A percentile compares a stretch with the other conserved stretches of the same genome.
phyloP scores from a whole-genome alignment of 2,329 filamentous ascomycete species.

The Purpureocillium lavendulum region DNA sequence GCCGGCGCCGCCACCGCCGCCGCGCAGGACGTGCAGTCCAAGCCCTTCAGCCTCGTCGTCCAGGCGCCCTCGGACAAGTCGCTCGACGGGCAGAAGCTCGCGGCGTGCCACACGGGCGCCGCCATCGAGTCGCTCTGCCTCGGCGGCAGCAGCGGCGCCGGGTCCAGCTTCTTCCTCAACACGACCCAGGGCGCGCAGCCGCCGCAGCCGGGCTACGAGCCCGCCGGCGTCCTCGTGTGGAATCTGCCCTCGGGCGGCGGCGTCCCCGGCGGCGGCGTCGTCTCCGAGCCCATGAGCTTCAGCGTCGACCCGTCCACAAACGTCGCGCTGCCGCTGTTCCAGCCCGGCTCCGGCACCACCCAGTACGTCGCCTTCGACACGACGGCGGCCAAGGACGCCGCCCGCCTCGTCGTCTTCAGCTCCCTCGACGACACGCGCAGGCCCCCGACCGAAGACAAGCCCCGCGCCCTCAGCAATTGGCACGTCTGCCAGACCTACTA shows the following conservation, averaged over 20 bases:
- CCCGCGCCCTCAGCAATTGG: constrained; percentile 10
- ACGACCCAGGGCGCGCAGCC: constrained; percentile 7
- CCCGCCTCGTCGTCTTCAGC: constrained; percentile 7
- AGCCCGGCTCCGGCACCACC: constrained; percentile 8
- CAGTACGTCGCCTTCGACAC: constrained; percentile 15
- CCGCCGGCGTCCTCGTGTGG: constrained; percentile 6
- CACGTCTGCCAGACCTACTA: constrained; percentile 11
- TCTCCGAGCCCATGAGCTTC: constrained; percentile 9
- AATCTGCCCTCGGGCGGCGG: constrained; percentile 5
- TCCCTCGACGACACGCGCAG: constrained; percentile 10
- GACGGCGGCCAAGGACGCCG: constrained; percentile 1
- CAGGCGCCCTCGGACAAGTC: constrained; percentile 5
- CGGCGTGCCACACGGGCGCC: constrained; percentile 12
- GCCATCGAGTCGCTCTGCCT: constrained; percentile 13
- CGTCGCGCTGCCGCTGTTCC: constrained; percentile 11
- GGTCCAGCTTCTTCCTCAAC: constrained; percentile 7
- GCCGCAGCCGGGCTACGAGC: constrained; percentile 5
- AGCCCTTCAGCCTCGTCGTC: constrained; percentile 12
- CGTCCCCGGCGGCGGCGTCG: neutral
- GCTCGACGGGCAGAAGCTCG: constrained; percentile 8
- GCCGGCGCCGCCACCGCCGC: constrained; percentile 4
- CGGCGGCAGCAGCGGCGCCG: neutral
- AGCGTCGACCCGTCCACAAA: constrained; percentile 12
- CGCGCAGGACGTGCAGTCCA: constrained; percentile 9
- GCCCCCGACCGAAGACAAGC: constrained; percentile 1